Evolutionary conservation across 1,284 basidiomycete species (phyloP).

Genomic region (Fistulinella staudtii): DNA sequence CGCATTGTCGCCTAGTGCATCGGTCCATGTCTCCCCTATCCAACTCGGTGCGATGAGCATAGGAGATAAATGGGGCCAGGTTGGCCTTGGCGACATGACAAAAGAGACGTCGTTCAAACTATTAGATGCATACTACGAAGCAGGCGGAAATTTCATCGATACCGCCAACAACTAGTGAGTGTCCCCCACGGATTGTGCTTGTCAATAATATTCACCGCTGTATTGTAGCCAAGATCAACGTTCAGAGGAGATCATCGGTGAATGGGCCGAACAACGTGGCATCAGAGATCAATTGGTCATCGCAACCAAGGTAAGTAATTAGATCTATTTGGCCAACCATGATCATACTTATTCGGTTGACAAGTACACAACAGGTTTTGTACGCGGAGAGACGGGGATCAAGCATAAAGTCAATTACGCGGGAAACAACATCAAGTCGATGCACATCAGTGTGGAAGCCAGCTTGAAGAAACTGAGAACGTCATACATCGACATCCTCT

Average conservation of each 20-base stretch:
- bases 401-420: slow-evolving; percentile 29
- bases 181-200: too few relatives aligned
- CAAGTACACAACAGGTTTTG: slow-evolving; percentile 34
- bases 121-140: slow-evolving; percentile 38
- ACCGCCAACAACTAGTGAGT: slow-evolving; percentile 36
- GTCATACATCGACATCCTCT: slow-evolving; percentile 35
- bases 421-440: slow-evolving; percentile 36
- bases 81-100: slow-evolving; percentile 34
- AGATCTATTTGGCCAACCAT: too few relatives aligned
- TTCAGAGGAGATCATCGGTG: slow-evolving; percentile 42
- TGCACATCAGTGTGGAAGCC: slow-evolving; percentile 31
- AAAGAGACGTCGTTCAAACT: slow-evolving; percentile 39
- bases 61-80: slow-evolving; percentile 42
- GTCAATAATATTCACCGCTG: slow-evolving; percentile 1
- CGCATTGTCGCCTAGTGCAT: slow-evolving; percentile 39
- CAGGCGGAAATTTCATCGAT: slow-evolving; percentile 40
- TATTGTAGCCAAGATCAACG: slow-evolving; percentile 36
- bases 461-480: slow-evolving; percentile 43
- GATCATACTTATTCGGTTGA: not conserved
- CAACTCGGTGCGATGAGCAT: slow-evolving; percentile 53
- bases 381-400: slow-evolving; percentile 17
- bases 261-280: slow-evolving; percentile 41
- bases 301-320: slow-evolving; percentile 45
- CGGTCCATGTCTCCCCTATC: slow-evolving; percentile 52
- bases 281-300: slow-evolving; percentile 46